phyloP scores from a whole-genome alignment of 768 basidiomycete genomes.

The Lanmaoa rubissima region DNA sequence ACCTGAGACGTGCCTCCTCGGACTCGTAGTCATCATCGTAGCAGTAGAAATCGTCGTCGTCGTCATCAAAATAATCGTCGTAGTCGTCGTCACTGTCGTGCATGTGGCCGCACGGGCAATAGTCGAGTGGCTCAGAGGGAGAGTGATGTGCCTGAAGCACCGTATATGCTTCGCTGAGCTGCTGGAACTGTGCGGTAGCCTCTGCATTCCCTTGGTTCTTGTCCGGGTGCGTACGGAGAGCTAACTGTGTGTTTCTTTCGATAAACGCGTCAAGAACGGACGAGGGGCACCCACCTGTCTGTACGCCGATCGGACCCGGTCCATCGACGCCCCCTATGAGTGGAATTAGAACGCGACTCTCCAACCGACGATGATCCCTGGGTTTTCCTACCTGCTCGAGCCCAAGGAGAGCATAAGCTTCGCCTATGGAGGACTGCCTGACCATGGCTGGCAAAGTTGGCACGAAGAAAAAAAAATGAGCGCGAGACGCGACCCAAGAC shows the following conservation, averaged over 20 bases:
- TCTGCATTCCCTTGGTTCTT: conserved; percentile 66
- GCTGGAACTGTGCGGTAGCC: conserved; percentile 70
- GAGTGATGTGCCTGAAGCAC: conserved; percentile 54
- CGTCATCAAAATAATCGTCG: conserved; percentile 28
- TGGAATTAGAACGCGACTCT: conserved; percentile 9
- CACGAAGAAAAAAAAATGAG: conserved; percentile 9
- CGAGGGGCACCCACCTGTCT: conserved; percentile 49
- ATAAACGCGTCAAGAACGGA: neutral
- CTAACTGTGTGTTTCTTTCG: conserved; percentile 40
- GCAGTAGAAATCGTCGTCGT: conserved; percentile 31
- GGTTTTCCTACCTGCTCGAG: conserved; percentile 46
- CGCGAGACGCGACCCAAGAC: conserved; percentile 27
- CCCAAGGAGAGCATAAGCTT: conserved; percentile 47
- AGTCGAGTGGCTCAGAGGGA: conserved; percentile 23
- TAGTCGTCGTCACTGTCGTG: conserved; percentile 42
- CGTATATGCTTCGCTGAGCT: conserved; percentile 66
- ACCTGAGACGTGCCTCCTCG: conserved; percentile 35
- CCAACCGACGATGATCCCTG: neutral
- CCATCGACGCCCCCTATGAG: conserved; percentile 55
- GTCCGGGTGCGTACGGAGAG: conserved; percentile 71
- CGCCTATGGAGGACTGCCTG: conserved; percentile 34
- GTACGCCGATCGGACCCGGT: conserved; percentile 65
- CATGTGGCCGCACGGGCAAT: conserved; percentile 10
- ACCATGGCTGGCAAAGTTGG: conserved; percentile 31
- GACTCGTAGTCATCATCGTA: conserved; percentile 33